Percentiles rank a stretch among this genome's conserved stretches.
These are phyloP conservation scores for Debaryomyces sp. DNA, from an alignment of 1,139 yeast species.

Conservation along the genomic window DNA sequence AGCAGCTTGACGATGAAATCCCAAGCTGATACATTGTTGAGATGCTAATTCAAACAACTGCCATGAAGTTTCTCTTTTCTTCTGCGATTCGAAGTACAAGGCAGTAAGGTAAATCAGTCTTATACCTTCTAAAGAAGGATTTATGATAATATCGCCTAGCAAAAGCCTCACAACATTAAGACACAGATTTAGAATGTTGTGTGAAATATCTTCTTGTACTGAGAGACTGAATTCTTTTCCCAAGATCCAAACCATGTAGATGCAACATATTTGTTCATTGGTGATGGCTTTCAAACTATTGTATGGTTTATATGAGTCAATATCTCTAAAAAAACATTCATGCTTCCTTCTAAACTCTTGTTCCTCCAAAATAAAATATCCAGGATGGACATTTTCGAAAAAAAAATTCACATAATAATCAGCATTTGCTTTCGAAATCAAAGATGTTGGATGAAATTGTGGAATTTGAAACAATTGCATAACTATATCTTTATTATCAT, in stretches of 20 bases:
- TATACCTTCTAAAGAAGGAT: constrained; percentile 41
- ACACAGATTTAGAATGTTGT: constrained; percentile 25
- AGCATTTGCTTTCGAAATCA: constrained; percentile 25
- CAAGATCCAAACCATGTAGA: constrained; percentile 46
- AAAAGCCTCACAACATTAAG: constrained; percentile 38
- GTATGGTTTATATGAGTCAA: constrained; percentile 1
- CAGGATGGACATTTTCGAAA: constrained; percentile 41
- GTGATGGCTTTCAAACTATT: constrained; percentile 14
- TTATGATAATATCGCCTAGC: constrained; percentile 37
- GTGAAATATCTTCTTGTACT: constrained; percentile 18
- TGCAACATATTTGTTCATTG: constrained; percentile 35
- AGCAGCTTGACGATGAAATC: constrained; percentile 36
- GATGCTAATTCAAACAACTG: constrained; percentile 40
- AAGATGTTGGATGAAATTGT: background rate
- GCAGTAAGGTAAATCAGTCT: background rate
- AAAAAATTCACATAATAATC: constrained; percentile 33
- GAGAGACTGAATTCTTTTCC: constrained; percentile 19
- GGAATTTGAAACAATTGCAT: background rate
- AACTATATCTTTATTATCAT: too few relatives aligned
- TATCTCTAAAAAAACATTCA: constrained; percentile 9
- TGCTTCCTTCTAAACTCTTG: constrained; percentile 22
- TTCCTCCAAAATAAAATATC: constrained; percentile 38
- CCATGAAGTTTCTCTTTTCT: constrained; percentile 40
- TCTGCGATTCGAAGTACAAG: constrained; percentile 15
- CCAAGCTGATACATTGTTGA: constrained; percentile 42